phyloP scores from a whole-genome alignment of 2,329 filamentous ascomycete genomes.

The Pseudogymnoascus sp. region DNA sequence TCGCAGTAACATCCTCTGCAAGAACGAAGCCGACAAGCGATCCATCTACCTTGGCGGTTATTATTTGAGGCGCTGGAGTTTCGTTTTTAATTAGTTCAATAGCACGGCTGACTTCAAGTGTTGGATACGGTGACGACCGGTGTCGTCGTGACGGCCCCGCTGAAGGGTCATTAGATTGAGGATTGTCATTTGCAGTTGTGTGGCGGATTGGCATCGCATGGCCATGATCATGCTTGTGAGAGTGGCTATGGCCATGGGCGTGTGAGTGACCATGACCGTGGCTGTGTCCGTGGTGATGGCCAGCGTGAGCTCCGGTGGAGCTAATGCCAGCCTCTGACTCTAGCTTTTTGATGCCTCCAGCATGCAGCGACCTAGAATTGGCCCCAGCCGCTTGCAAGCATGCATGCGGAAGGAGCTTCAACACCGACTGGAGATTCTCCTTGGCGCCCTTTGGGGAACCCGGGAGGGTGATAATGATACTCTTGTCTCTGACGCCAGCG shows the following conservation, averaged over 20 bases:
- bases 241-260: constrained; percentile 47
- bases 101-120: constrained; percentile 80
- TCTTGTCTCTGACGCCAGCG: constrained; percentile 74
- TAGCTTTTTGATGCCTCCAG: constrained; percentile 73
- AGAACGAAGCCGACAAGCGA: constrained; percentile 69
- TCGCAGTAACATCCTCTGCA: constrained; percentile 72
- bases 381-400: constrained; percentile 80
- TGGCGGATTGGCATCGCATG: constrained; percentile 62
- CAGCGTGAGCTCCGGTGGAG: constrained; percentile 14
- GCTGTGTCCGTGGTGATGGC: constrained; percentile 26
- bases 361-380: constrained; percentile 72
- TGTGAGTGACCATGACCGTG: constrained; percentile 39
- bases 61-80: constrained; percentile 55
- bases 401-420: constrained; percentile 92
- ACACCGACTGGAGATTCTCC: constrained; percentile 82
- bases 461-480: constrained; percentile 80
- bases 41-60: constrained; percentile 54
- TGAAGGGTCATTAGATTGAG: constrained; percentile 53
- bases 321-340: constrained; percentile 71
- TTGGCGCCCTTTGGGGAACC: constrained; percentile 92
- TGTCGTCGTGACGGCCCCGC: constrained; percentile 63
- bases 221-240: constrained; percentile 59
- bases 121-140: constrained; percentile 82
- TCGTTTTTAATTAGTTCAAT: constrained; percentile 64
- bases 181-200: constrained; percentile 54